Percentiles rank a stretch among this genome's conserved stretches.
These are phyloP conservation scores for Lipomyces starkeyi DNA, from an alignment of 805 yeast genomes.

Conservation along the genomic window DNA sequence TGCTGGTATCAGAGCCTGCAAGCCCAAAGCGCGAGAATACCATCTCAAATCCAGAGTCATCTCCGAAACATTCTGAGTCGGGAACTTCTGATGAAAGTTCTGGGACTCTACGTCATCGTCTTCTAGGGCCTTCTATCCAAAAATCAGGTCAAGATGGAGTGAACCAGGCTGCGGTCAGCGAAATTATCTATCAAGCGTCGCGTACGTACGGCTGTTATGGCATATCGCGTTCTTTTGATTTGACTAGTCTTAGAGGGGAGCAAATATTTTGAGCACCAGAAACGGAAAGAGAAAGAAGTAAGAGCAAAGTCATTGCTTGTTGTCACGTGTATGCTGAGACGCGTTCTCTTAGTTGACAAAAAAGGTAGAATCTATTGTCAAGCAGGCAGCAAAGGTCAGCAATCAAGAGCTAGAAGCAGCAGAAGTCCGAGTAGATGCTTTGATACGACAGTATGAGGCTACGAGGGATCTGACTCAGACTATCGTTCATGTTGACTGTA, in stretches of 20 bases:
- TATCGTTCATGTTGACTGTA: conserved; percentile 42
- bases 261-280: conserved; percentile 39
- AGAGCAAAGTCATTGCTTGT: neutral
- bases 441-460: conserved; percentile 24
- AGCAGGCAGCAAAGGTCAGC: conserved; percentile 20
- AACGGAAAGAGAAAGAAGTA: conserved; percentile 31
- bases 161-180: conserved; percentile 37
- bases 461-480: conserved; percentile 36
- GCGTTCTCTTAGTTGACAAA: conserved; percentile 18
- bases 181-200: conserved; percentile 39
- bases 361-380: conserved; percentile 23
- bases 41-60: neutral
- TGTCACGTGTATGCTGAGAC: neutral
- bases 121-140: conserved; percentile 40
- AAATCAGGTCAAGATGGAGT: conserved; percentile 41
- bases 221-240: too few species aligned
- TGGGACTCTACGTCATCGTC: conserved; percentile 32
- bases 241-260: conserved; percentile 31
- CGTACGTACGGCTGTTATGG: neutral
- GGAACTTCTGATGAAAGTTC: neutral
- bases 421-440: conserved; percentile 15
- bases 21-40: neutral
- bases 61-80: neutral
- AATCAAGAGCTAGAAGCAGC: conserved; percentile 33
- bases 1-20: neutral